Evolutionary conservation across 1,284 basidiomycete species (phyloP), one percentile per base, ranked within the genome.

Genomic region (Chalciporus sp.): DNA sequence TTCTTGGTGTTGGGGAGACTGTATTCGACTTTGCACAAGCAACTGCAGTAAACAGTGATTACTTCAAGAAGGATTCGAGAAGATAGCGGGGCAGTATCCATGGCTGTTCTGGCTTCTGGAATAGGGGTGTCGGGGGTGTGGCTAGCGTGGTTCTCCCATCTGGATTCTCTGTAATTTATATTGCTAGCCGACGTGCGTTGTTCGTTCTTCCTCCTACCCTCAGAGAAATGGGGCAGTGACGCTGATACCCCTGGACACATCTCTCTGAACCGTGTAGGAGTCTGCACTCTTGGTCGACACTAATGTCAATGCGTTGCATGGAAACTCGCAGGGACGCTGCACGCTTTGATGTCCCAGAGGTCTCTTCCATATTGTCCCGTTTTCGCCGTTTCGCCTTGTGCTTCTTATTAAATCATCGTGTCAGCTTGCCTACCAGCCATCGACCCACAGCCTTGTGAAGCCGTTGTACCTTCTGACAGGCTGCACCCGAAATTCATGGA

Each of bases 1-100:
- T 94, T 68, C 79, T 98, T 51, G 84, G 86, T 27, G 77, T 94
- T 23, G 95, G 95, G 55, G 95, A 98, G 73, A 87, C 87, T 12
- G 73, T 96, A 35, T 98, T 96, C 74, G 91, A 92, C 64, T 80
- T 92, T 68, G 76, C 89, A 41, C 88, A 93, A 64, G 85, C 83
- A 20, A 85, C 86, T 9, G 91, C 84, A 23, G 90, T 95, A 55
- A 93, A 88, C 67, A 94, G 88, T 70, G 61, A 76, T 31, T 95
- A 92, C 69, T 95, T 90, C 76, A 86, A 81, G 75, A 74, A 74
- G 65, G 74, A 78, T 56, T 59, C 68, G 43, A 66, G 64, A 62
- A 62, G 68, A 43, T 70, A 68, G 65, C 53, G 42, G 57, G 40
- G 42, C 42, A 19, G 37, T 31, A n/a, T 26, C 35, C 50, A 37